A percentile compares a stretch with the other conserved stretches of the same genome.
Conservation (phyloP, 2,329 filamentous ascomycete genomes). For the Pseudogymnoascus sp. region DNA sequence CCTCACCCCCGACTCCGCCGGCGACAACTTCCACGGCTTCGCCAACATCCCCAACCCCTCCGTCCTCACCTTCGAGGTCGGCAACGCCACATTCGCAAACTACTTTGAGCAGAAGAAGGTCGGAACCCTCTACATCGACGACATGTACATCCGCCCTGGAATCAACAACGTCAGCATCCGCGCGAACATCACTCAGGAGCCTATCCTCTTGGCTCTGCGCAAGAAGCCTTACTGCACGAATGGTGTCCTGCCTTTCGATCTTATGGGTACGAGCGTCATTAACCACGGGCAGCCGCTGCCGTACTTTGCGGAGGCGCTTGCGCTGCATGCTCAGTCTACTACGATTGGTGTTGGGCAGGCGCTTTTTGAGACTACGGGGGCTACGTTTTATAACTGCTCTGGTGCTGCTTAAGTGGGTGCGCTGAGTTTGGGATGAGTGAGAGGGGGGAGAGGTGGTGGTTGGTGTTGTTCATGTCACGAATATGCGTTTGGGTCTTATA, state of each 20-base stretch:
- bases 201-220: conserved; percentile 25
- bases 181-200: conserved; percentile 37
- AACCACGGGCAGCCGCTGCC: conserved; percentile 39
- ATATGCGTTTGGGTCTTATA: background rate
- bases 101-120: background rate
- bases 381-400: background rate
- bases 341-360: background rate
- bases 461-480: background rate
- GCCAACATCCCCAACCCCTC: conserved; percentile 52
- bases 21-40: conserved; percentile 44
- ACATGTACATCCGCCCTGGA: conserved; percentile 46
- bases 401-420: background rate
- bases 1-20: conserved; percentile 30
- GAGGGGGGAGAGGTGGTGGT: background rate
- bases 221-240: conserved; percentile 16
- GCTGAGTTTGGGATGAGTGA: background rate
- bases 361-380: background rate
- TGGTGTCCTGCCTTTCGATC: conserved; percentile 41
- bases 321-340: background rate
- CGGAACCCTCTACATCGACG: conserved; percentile 27
- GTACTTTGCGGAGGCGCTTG: conserved; percentile 32
- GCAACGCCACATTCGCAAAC: conserved; percentile 30
- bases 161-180: conserved; percentile 42
- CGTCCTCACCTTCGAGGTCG: conserved; percentile 45
- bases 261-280: conserved; percentile 39